A percentile compares a stretch with the other conserved stretches of the same genome.
Conservation (phyloP, 2,329 filamentous ascomycete genomes). For the Neonectria sp. region DNA sequence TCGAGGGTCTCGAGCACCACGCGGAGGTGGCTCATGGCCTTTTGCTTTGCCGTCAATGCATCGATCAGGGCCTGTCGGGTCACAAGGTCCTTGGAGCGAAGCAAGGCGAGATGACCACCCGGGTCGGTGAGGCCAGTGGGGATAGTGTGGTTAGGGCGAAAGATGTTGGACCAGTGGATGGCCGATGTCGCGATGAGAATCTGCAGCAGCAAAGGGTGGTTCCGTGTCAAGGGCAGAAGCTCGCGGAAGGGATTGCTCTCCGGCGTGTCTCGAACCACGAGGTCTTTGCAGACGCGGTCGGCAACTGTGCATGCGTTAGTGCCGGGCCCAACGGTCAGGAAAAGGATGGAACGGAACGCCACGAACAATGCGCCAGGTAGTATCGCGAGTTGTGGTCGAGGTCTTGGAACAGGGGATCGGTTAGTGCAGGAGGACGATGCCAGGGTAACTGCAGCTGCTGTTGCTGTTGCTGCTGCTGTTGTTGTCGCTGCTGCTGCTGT, state of each 20-base stretch:
- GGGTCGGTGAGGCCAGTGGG: constrained; percentile 52
- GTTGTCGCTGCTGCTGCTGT: constrained; percentile 14
- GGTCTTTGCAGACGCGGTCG: constrained; percentile 67
- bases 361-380: constrained; percentile 66
- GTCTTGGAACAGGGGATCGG: constrained; percentile 70
- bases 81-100: constrained; percentile 56
- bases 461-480: background rate
- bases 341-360: constrained; percentile 14
- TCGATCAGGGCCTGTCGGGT: constrained; percentile 61
- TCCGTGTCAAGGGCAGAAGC: constrained; percentile 62
- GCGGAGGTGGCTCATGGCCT: constrained; percentile 61
- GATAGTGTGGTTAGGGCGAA: constrained; percentile 53
- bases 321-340: constrained; percentile 29
- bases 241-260: constrained; percentile 65
- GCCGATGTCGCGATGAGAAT: constrained; percentile 66
- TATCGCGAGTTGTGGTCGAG: constrained; percentile 61
- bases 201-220: constrained; percentile 62
- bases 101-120: constrained; percentile 53
- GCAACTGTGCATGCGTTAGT: constrained; percentile 56
- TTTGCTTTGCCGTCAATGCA: constrained; percentile 63
- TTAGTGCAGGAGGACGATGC: constrained; percentile 52
- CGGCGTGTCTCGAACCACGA: constrained; percentile 64
- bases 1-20: constrained; percentile 57
- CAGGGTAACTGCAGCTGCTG: constrained; percentile 39
- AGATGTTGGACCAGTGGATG: constrained; percentile 64